Evolutionary conservation across 1,284 basidiomycete genomes (phyloP), one percentile per base, ranked within the genome.

Genomic region (Tetrapyrgos nigripes): DNA sequence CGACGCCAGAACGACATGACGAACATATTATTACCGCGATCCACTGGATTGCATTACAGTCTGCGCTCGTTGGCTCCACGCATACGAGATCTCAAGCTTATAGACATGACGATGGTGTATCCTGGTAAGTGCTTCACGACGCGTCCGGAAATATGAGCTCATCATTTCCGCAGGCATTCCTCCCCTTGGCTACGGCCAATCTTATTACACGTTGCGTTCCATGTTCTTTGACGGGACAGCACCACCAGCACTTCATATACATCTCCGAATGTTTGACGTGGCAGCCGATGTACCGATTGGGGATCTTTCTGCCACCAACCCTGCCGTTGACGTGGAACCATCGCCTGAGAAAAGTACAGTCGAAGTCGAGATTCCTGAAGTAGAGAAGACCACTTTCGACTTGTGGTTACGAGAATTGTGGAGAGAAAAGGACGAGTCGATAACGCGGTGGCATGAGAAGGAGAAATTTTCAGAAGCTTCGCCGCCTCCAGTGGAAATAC

Each of bases 71-170:
- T 98, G 9, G 81, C 87, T 9, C 89, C 92, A 19, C 84, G 90
- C 53, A 83, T 97, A 44, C 89, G 90, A 21, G 83, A 84, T 59
- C 79, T 98, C 61, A 85, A 89, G 66, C 76, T 99, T 19, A 79
- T 98, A n/a, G 95, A 97, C 69, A 78, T 96, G 46, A 97, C 96
- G 0, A 83, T 96, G 62, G 85, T 91, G 19, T 98, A 98, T 74
- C 94, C 96, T 55, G 96, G 95, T 79, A 71, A 65, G 75, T n/a
- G n/a, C n/a, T n/a, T n/a, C n/a, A n/a, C n/a, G n/a, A 55, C 33
- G 35, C 50, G 10, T n/a, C 27, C 48, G 23, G n/a, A 11, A 2
- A 33, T 26, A 19, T 47, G 50, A 43, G 47, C 43, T 57, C 61
- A 63, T 40, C 27, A 6, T 13, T 28, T 53, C 48, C 54, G 27